Evolutionary conservation across 2,329 filamentous ascomycete species (phyloP), one percentile per base, ranked within the genome.

Genomic region (Endocalyx cinctus): DNA sequence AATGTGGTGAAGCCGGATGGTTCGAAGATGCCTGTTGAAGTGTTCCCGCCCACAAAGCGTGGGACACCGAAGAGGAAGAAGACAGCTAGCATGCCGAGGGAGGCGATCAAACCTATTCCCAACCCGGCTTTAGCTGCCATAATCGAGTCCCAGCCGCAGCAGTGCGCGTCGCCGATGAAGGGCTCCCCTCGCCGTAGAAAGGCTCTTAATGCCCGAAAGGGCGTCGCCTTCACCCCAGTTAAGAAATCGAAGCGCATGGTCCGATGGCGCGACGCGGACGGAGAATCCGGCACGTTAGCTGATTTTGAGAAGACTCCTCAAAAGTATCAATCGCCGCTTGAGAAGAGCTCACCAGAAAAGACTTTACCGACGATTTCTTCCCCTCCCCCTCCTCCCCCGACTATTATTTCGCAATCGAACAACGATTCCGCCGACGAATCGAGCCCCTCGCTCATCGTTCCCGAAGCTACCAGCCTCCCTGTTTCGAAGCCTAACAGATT

Each of bases 1-100:
- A 87, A 94, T 48, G 78, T 96, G 17, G 84, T 98, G 57, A 95
- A 94, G 56, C 88, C 90, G 2, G 90, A 96, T 49, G 87, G 87
- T 17, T 66, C 68, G 8, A 59, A 74, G 36, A 67, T 70, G 4
- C 70, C 76, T 0, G 63, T 79, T 5, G 80, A 90, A 37, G 69
- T 74, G 22, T 82, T 87, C 45, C 77, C 85, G 6, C 84, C 87
- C 3, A 75, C 70, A 8, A 82, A 80, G 47, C 67, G 74, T 23
- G 84, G 85, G 14, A 94, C 88, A 3, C 84, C 87, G 0, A 90
- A 88, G 62, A 76, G 84, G 44, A 81, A 79, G 66, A 79, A 74
- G 63, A 55, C 58, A 6, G 54, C 63, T 6, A 58, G 58, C 10
- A 43, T 66, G 20, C 36, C 57, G 45, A 44, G 43, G 35, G 52